phyloP scores from a whole-genome alignment of 148 eudicot species.

The Spergularia marina region DNA sequence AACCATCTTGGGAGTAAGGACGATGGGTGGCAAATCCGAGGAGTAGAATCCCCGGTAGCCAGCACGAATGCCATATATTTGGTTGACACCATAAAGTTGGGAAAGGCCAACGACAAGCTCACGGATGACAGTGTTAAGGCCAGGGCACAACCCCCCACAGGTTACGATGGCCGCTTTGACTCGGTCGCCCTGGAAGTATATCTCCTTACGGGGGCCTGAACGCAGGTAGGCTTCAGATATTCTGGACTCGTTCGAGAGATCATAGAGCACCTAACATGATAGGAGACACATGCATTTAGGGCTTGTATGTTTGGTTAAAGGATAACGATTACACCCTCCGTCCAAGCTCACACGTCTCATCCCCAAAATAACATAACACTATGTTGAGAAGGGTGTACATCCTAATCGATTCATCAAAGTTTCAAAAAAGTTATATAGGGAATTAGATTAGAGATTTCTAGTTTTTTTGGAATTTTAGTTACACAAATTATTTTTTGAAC shows the following conservation, averaged over 20 bases:
- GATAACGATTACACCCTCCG: too few species aligned
- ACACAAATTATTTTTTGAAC: too few species aligned
- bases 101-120: constrained; percentile 82
- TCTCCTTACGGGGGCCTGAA: constrained; percentile 53
- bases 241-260: constrained; percentile 24
- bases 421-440: too few species aligned
- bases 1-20: constrained; percentile 50
- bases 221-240: constrained; percentile 42
- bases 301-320: too few species aligned
- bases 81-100: constrained; percentile 57
- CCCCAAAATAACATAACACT: too few species aligned
- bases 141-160: constrained; percentile 80
- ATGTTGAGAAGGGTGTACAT: too few species aligned
- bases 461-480: too few species aligned
- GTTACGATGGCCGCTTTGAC: constrained; percentile 75
- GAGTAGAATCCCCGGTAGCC: constrained; percentile 69
- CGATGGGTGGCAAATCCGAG: constrained; percentile 25
- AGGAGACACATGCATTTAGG: too few species aligned
- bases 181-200: constrained; percentile 31
- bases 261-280: constrained; percentile 27
- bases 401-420: too few species aligned
- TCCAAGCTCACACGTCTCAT: too few species aligned
- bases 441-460: too few species aligned
- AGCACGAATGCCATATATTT: constrained; percentile 46
- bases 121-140: constrained; percentile 72